Conservation (phyloP, 202 grass and related monocot genomes). For the Brachypodium distachyon region DNA sequence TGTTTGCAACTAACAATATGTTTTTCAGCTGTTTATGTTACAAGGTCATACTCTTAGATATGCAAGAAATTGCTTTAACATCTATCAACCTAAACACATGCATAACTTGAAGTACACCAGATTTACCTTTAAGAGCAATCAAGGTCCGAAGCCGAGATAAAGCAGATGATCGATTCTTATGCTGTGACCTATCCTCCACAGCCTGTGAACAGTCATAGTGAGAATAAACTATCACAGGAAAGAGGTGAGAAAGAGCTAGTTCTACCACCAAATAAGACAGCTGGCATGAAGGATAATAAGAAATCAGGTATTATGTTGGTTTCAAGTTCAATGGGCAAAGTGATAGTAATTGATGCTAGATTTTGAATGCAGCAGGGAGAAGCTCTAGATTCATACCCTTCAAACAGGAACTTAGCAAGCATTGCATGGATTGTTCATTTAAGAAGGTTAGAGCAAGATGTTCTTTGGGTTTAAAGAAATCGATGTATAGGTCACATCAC, state of each 20-base stretch:
- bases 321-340: not conserved
- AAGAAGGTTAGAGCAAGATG: not conserved
- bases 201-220: slow-evolving; percentile 29
- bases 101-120: not conserved
- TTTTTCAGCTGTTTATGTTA: not conserved
- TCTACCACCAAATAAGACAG: not conserved
- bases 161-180: slow-evolving; percentile 81
- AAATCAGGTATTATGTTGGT: not conserved
- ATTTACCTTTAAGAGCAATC: slow-evolving; percentile 81
- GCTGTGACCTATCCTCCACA: slow-evolving; percentile 85
- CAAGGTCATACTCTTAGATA: not conserved
- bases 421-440: not conserved
- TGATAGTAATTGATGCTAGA: not conserved
- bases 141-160: slow-evolving; percentile 58
- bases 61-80: not conserved
- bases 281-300: not conserved
- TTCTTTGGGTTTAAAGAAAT: not conserved
- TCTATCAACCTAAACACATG: not conserved
- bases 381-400: not conserved
- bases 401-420: not conserved
- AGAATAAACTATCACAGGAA: not conserved
- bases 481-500: not conserved
- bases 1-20: not conserved
- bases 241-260: not conserved
- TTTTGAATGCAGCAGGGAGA: not conserved